Conservation (phyloP, 2,329 filamentous ascomycete genomes). For the Pseudogymnoascus sp. region DNA sequence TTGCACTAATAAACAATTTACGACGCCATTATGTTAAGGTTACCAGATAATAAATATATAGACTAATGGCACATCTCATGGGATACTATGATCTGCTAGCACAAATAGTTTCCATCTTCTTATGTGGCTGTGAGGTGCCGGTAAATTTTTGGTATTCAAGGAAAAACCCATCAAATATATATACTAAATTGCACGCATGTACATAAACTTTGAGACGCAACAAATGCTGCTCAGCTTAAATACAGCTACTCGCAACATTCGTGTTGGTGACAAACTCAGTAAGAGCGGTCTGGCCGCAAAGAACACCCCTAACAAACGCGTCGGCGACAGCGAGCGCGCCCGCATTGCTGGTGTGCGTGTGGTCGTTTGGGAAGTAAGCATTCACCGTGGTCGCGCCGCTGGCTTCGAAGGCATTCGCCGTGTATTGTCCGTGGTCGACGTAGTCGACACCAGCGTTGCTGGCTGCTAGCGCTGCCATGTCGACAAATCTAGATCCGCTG, state of each 20-base stretch:
- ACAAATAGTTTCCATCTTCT: background rate
- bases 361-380: conserved; percentile 44
- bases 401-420: conserved; percentile 16
- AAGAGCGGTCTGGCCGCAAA: conserved; percentile 30
- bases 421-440: conserved; percentile 18
- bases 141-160: background rate
- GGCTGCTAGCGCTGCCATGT: conserved; percentile 31
- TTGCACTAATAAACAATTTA: background rate
- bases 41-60: background rate
- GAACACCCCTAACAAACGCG: conserved; percentile 37
- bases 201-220: background rate
- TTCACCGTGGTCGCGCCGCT: conserved; percentile 39
- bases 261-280: background rate
- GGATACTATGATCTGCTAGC: background rate
- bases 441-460: conserved; percentile 17
- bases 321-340: conserved; percentile 45
- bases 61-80: background rate
- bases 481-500: conserved; percentile 43
- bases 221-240: background rate
- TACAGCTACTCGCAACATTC: background rate
- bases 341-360: conserved; percentile 48
- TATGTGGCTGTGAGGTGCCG: background rate
- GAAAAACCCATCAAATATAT: background rate
- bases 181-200: background rate
- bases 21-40: background rate